Evolutionary conservation across 768 basidiomycete species (phyloP).

Genomic region (Holtermanniella nyarrowii): DNA sequence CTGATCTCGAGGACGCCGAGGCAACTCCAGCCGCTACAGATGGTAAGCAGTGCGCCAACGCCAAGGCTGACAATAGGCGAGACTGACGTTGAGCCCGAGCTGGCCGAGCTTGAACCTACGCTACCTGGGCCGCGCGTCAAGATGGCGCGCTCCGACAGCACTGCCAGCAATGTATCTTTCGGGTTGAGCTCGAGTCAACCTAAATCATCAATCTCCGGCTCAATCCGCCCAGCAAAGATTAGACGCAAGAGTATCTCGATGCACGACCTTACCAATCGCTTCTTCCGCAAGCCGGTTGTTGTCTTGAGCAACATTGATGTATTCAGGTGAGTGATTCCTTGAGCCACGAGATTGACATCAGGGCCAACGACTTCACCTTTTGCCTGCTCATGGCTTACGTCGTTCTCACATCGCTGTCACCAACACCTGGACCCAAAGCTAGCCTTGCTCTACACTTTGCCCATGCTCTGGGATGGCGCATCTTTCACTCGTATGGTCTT

Average conservation of each 20-base stretch:
- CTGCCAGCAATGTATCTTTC: slow-evolving; percentile 9
- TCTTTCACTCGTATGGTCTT: slow-evolving; percentile 78
- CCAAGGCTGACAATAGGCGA: slow-evolving; percentile 17
- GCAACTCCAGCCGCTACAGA: slow-evolving; percentile 36
- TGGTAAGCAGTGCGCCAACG: slow-evolving; percentile 18
- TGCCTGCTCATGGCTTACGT: slow-evolving; percentile 64
- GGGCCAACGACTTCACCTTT: slow-evolving; percentile 75
- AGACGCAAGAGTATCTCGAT: slow-evolving; percentile 48
- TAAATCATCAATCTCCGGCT: background rate
- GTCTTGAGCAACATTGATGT: slow-evolving; percentile 72
- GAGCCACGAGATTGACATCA: slow-evolving; percentile 31
- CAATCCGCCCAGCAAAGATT: slow-evolving; percentile 4
- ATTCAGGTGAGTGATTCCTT: slow-evolving; percentile 54
- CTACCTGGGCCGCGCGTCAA: background rate
- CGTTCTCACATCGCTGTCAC: slow-evolving; percentile 52
- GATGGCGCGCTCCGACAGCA: slow-evolving; percentile 22
- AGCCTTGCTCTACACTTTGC: slow-evolving; percentile 54
- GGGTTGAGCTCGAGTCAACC: background rate
- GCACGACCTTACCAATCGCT: slow-evolving; percentile 80
- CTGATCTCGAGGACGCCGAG: background rate
- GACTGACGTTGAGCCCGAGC: slow-evolving; percentile 32
- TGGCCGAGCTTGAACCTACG: slow-evolving; percentile 21
- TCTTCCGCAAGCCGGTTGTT: slow-evolving; percentile 80
- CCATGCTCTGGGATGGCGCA: slow-evolving; percentile 75
- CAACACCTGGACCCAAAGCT: slow-evolving; percentile 51